Evolutionary conservation across 768 basidiomycete genomes (phyloP).

Genomic region (Mrakia gelida): DNA sequence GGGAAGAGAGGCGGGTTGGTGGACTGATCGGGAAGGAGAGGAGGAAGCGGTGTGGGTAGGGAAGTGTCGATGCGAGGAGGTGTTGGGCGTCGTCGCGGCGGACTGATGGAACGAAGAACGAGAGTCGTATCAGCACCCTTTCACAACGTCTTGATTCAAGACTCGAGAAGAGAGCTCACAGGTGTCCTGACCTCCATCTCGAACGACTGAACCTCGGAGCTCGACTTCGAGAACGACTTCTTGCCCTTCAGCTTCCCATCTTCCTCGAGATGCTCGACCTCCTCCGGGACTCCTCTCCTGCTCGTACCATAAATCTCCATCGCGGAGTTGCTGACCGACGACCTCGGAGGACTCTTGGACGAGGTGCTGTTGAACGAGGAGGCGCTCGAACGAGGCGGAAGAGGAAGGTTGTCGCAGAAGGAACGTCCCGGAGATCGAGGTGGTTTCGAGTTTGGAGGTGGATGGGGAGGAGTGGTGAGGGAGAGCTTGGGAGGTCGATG

Average conservation of each 20-base stretch:
- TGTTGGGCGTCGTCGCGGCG: background rate
- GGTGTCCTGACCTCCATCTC: slow-evolving; percentile 10
- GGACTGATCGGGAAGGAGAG: background rate
- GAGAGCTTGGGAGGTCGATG: slow-evolving; percentile 3
- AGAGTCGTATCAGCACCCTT: background rate
- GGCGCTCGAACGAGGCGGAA: background rate
- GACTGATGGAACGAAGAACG: background rate
- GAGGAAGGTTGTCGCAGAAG: background rate
- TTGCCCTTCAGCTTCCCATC: background rate
- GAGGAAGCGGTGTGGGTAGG: background rate
- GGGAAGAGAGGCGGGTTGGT: background rate
- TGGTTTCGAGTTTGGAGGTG: background rate
- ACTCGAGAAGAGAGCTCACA: background rate
- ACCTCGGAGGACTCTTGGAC: background rate
- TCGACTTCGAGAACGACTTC: background rate
- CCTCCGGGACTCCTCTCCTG: background rate
- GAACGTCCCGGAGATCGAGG: background rate
- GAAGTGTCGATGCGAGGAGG: background rate
- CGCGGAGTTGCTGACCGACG: background rate
- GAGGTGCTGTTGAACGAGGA: background rate
- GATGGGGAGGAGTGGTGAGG: background rate
- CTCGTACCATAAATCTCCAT: background rate
- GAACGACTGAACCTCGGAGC: background rate
- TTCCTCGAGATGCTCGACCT: background rate
- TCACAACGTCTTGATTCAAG: background rate